Conservation (phyloP, 768 basidiomycete species). For the Podaxis rugospora region DNA sequence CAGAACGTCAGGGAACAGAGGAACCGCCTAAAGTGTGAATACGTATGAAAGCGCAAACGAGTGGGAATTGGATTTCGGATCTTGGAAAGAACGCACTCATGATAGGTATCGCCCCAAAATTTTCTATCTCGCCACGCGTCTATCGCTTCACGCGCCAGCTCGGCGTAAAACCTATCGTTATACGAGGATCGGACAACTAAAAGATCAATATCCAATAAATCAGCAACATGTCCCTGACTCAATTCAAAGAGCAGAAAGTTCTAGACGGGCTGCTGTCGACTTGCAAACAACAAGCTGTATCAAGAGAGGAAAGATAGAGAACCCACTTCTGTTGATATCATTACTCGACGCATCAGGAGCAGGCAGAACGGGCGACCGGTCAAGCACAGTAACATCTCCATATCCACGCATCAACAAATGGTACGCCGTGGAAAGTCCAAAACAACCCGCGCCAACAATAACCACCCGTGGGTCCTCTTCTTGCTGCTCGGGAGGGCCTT, state of each 20-base stretch:
- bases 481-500: neutral
- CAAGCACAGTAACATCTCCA: slow-evolving; percentile 67
- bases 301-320: neutral
- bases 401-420: slow-evolving; percentile 72
- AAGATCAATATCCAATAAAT: neutral
- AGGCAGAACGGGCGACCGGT: slow-evolving; percentile 64
- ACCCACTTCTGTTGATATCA: slow-evolving; percentile 47
- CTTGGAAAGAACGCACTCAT: slow-evolving; percentile 55
- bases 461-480: slow-evolving; percentile 31
- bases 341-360: slow-evolving; percentile 78
- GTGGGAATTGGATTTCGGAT: slow-evolving; percentile 13
- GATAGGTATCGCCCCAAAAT: slow-evolving; percentile 72
- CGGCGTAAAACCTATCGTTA: slow-evolving; percentile 61
- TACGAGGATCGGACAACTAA: slow-evolving; percentile 76
- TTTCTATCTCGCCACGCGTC: slow-evolving; percentile 62
- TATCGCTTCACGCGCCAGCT: slow-evolving; percentile 76
- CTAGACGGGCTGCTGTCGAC: neutral
- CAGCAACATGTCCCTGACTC: neutral
- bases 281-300: neutral
- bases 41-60: neutral
- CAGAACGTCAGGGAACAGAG: neutral
- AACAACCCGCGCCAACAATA: slow-evolving; percentile 80
- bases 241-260: neutral
- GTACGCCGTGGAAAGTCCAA: slow-evolving; percentile 83
- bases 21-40: slow-evolving; percentile 3